phyloP scores from a whole-genome alignment of 208 protist genomes.

The Acanthamoeba healyi region DNA sequence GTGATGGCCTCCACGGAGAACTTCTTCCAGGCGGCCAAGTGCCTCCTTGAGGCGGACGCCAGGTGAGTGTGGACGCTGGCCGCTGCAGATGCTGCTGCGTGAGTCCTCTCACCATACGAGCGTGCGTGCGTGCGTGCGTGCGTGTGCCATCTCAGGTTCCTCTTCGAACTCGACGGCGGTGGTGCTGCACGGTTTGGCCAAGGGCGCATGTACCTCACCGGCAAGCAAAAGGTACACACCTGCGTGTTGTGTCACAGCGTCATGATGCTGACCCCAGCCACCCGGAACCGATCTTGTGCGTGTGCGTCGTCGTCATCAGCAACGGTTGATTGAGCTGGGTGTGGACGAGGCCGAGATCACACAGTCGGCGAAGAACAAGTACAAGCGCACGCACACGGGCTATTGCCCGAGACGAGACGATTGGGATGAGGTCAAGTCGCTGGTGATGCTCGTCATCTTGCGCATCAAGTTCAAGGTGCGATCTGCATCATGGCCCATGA shows the following conservation, averaged over 20 bases:
- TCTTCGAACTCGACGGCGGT: conserved; percentile 14
- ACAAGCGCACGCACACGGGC: not conserved
- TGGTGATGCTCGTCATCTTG: not conserved
- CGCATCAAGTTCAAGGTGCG: conserved; percentile 19
- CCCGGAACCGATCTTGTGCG: not conserved
- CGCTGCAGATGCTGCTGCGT: too few species aligned
- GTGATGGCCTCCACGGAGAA: not conserved
- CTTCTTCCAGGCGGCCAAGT: conserved; percentile 28
- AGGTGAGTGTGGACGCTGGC: too few species aligned
- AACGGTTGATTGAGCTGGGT: not conserved
- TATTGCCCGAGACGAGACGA: not conserved
- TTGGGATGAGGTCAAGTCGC: not conserved
- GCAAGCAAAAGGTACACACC: not conserved
- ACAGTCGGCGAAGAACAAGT: not conserved
- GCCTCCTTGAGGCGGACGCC: not conserved
- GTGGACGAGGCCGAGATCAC: not conserved
- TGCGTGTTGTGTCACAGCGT: not conserved
- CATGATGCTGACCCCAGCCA: not conserved
- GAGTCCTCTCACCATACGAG: too few species aligned
- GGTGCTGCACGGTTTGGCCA: not conserved
- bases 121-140: not conserved
- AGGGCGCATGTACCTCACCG: not conserved
- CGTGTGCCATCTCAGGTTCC: not conserved
- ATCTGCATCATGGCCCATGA: too few species aligned
- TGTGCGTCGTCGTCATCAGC: not conserved